Evolutionary conservation across 495 filamentous ascomycete genomes (phyloP).

Genomic region (Penicillium desertorum): DNA sequence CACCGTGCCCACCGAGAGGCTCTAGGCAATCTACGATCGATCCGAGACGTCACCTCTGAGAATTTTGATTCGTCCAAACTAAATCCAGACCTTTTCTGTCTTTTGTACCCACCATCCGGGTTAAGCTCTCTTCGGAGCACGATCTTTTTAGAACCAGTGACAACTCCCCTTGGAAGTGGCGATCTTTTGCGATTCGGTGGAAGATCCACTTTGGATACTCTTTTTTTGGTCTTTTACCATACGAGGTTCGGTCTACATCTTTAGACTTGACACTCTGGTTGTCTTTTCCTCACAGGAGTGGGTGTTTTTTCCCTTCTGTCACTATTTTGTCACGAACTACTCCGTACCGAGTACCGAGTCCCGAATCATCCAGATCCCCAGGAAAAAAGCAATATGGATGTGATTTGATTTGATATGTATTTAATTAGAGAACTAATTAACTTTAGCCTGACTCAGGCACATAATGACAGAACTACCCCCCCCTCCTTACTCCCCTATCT

Average conservation of each 20-base stretch:
- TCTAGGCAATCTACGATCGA: constrained; percentile 21
- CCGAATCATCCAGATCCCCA: neutral
- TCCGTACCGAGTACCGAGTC: too few relatives aligned
- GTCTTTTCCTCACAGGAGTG: constrained; percentile 9
- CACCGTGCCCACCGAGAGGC: constrained; percentile 27
- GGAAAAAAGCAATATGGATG: constrained; percentile 22
- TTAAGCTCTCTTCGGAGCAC: constrained; percentile 23
- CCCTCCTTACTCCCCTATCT: constrained; percentile 16
- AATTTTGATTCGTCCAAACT: neutral
- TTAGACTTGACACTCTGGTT: neutral
- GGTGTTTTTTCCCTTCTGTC: neutral
- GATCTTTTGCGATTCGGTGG: constrained; percentile 23
- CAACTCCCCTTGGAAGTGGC: constrained; percentile 12
- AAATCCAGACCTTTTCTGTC: neutral
- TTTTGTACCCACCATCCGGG: constrained; percentile 12
- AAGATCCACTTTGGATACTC: constrained; percentile 12
- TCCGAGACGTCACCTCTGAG: constrained; percentile 14
- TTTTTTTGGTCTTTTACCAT: constrained; percentile 14
- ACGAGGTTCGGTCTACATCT: constrained; percentile 1
- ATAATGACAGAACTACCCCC: constrained; percentile 19
- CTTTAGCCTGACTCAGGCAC: constrained; percentile 32
- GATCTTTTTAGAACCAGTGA: constrained; percentile 29
- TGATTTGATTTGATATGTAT: constrained; percentile 17
- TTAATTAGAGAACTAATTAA: constrained; percentile 22
- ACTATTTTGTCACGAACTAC: neutral